These are phyloP conservation scores for Trichoderma aggressivum DNA, from an alignment of 2,329 filamentous ascomycete genomes.

Conservation along the genomic window DNA sequence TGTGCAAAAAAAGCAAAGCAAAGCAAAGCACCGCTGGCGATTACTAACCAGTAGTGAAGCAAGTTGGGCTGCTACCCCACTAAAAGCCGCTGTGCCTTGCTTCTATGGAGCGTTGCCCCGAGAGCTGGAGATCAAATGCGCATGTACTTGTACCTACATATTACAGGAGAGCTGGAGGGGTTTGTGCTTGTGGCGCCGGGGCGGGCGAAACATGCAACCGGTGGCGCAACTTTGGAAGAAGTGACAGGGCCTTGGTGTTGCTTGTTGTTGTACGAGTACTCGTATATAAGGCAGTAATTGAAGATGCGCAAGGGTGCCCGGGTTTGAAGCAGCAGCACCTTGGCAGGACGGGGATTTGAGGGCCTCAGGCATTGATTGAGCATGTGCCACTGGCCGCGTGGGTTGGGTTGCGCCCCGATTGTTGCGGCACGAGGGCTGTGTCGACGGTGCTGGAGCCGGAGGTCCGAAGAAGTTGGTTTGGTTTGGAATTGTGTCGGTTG, in stretches of 20 bases:
- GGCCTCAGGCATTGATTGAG: background rate
- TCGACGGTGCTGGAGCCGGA: background rate
- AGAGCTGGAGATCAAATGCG: background rate
- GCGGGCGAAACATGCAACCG: conserved; percentile 7
- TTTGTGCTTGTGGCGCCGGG: conserved; percentile 8
- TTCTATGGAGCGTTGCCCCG: background rate
- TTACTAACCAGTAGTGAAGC: background rate
- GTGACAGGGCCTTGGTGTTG: background rate
- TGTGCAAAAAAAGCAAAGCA: background rate
- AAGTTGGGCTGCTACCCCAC: background rate
- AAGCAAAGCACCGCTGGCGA: background rate
- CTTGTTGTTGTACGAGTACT: background rate
- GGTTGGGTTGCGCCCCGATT: background rate
- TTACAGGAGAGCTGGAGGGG: conserved; percentile 17
- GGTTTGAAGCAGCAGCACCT: background rate
- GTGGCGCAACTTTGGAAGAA: conserved; percentile 3
- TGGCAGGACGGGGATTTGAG: background rate
- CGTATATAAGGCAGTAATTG: background rate
- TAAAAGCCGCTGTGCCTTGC: conserved; percentile 13
- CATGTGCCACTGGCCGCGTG: conserved; percentile 15
- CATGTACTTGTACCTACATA: conserved; percentile 5
- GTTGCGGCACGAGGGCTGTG: conserved; percentile 6
- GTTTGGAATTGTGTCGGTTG: background rate
- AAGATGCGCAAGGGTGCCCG: conserved; percentile 1
- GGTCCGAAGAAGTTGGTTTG: conserved; percentile 3